These are phyloP conservation scores for Bruguiera hainesii DNA, from an alignment of 441 rosid genomes.

Conservation along the genomic window DNA sequence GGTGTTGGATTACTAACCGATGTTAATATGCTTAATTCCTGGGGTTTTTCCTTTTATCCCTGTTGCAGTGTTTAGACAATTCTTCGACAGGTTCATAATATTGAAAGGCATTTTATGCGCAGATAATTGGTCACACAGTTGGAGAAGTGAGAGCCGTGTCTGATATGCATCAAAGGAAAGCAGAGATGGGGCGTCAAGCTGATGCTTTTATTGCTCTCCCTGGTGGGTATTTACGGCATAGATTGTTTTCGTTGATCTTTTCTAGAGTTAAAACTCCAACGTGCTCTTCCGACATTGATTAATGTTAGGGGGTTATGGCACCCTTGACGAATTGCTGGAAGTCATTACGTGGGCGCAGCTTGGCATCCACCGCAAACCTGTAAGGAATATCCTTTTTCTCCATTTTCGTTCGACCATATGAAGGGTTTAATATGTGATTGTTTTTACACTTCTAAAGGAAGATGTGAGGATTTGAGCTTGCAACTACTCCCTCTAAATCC, in stretches of 20 bases:
- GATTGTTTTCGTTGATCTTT: background rate
- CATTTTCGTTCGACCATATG: background rate
- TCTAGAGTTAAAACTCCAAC: background rate
- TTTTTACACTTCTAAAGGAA: too few species aligned
- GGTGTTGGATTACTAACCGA: too few species aligned
- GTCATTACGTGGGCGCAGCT: conserved; percentile 97
- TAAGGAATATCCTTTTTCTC: conserved; percentile 29
- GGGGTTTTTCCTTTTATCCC: too few species aligned
- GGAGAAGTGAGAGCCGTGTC: conserved; percentile 97
- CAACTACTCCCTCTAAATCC: too few species aligned
- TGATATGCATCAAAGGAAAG: conserved; percentile 96
- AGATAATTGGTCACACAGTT: conserved; percentile 90
- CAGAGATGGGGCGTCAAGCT: conserved; percentile 91
- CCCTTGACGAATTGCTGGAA: conserved; percentile 94
- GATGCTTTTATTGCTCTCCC: conserved; percentile 98
- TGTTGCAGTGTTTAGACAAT: too few species aligned
- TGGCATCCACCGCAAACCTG: conserved; percentile 96
- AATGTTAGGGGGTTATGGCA: conserved; percentile 84
- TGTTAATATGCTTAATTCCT: too few species aligned
- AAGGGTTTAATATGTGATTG: background rate
- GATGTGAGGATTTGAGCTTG: too few species aligned
- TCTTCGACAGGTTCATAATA: background rate
- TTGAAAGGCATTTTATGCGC: conserved; percentile 11
- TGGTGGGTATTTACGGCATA: conserved; percentile 36
- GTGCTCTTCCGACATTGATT: background rate